phyloP scores from a whole-genome alignment of 768 basidiomycete genomes.

The Collybiopsis luxurians region DNA sequence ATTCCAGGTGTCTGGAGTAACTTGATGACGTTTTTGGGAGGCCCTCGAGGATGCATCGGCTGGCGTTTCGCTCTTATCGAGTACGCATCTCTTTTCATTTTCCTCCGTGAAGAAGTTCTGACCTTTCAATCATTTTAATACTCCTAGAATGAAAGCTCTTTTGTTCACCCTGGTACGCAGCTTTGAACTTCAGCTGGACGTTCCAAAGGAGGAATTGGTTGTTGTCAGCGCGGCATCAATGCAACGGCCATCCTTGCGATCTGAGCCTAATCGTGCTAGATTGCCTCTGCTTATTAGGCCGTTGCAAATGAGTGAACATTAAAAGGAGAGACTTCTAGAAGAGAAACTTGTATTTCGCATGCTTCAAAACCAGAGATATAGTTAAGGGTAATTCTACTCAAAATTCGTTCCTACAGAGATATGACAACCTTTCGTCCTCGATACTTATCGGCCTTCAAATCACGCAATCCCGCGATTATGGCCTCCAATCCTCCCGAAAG shows the following conservation, averaged over 20 bases:
- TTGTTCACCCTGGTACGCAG: constrained; percentile 49
- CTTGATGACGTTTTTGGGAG: constrained; percentile 59
- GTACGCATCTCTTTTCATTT: constrained; percentile 30
- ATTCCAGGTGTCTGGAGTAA: constrained; percentile 64
- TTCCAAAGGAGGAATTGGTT: constrained; percentile 33
- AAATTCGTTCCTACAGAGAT: too few relatives aligned
- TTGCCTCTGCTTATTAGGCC: neutral
- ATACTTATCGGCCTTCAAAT: too few relatives aligned
- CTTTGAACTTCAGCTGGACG: constrained; percentile 51
- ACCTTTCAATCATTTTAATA: too few relatives aligned
- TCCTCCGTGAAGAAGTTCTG: neutral
- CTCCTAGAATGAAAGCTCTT: constrained; percentile 35
- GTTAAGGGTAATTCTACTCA: too few relatives aligned
- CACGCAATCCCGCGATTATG: too few relatives aligned
- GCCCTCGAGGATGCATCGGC: constrained; percentile 66
- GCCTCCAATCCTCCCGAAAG: too few relatives aligned
- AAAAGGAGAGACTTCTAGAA: too few relatives aligned
- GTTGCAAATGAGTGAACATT: too few relatives aligned
- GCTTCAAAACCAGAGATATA: too few relatives aligned
- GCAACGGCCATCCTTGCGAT: neutral
- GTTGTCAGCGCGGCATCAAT: neutral
- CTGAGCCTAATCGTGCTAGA: neutral
- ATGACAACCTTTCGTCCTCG: too few relatives aligned
- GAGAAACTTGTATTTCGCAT: too few relatives aligned
- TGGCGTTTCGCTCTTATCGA: constrained; percentile 64